Conservation (phyloP, 768 basidiomycete genomes). For the Gymnopilus dilepis region DNA sequence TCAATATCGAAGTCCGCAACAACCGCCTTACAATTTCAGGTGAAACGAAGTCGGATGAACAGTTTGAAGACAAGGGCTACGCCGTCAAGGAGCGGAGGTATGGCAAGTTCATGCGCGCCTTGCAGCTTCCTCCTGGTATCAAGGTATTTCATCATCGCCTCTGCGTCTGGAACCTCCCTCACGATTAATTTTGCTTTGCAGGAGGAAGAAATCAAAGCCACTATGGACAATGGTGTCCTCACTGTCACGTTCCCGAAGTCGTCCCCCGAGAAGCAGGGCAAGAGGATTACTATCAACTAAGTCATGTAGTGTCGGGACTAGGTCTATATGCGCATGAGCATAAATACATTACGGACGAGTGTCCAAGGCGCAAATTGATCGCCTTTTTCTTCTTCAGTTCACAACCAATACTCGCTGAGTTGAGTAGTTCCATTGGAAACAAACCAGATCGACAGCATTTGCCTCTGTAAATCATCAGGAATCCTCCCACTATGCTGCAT, state of each 20-base stretch:
- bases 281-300: constrained; percentile 35
- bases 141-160: constrained; percentile 41
- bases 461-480: too few species aligned
- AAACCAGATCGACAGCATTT: too few species aligned
- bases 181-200: not conserved
- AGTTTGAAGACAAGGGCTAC: constrained; percentile 43
- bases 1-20: constrained; percentile 57
- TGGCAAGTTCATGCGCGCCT: constrained; percentile 49
- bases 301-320: too few species aligned
- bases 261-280: constrained; percentile 31
- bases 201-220: constrained; percentile 36
- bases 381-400: too few species aligned
- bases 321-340: too few species aligned
- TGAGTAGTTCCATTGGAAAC: too few species aligned
- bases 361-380: too few species aligned
- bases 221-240: constrained; percentile 53
- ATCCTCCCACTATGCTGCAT: too few species aligned
- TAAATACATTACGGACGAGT: not conserved
- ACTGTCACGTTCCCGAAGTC: constrained; percentile 55
- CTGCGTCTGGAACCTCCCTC: not conserved
- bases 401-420: too few species aligned
- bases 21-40: constrained; percentile 56
- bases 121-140: constrained; percentile 57
- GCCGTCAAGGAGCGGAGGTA: constrained; percentile 55
- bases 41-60: constrained; percentile 40